phyloP scores from a whole-genome alignment of 352 stramenopile genomes.

The Aphanomyces euteiches region DNA sequence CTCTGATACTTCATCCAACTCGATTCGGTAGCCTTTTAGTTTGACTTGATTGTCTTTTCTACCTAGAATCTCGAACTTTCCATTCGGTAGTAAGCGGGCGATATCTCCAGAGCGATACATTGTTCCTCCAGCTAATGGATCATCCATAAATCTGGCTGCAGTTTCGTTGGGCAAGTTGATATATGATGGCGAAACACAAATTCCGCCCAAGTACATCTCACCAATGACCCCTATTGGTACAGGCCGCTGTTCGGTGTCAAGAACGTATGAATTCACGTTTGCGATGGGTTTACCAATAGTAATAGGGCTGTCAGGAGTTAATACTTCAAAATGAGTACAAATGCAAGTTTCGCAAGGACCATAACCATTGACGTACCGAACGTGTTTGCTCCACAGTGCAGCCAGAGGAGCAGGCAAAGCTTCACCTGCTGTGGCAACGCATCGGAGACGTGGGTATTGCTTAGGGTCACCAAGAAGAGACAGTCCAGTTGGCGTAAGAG shows the following conservation, averaged over 20 bases:
- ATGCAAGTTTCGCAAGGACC: neutral
- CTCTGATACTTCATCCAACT: slow-evolving; percentile 73
- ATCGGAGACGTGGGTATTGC: neutral
- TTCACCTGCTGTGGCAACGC: neutral
- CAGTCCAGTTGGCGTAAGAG: neutral
- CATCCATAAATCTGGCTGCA: neutral
- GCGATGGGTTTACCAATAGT: neutral
- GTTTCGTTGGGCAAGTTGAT: neutral
- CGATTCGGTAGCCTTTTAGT: slow-evolving; percentile 77
- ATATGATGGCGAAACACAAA: neutral
- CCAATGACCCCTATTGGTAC: slow-evolving; percentile 41
- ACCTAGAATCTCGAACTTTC: neutral
- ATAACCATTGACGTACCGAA: neutral
- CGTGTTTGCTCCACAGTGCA: neutral
- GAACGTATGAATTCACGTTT: neutral
- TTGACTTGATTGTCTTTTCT: slow-evolving; percentile 77
- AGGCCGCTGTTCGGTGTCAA: slow-evolving; percentile 31
- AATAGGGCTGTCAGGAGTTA: neutral
- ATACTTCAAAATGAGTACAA: neutral
- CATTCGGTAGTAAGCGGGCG: neutral
- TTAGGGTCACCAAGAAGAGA: neutral
- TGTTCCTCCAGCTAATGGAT: neutral
- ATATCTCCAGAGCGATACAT: neutral
- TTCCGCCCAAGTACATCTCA: neutral
- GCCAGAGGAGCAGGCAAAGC: neutral